Base-by-base conservation (phyloP, 495 filamentous ascomycete species). In the Xylaria flabelliformis region DNA sequence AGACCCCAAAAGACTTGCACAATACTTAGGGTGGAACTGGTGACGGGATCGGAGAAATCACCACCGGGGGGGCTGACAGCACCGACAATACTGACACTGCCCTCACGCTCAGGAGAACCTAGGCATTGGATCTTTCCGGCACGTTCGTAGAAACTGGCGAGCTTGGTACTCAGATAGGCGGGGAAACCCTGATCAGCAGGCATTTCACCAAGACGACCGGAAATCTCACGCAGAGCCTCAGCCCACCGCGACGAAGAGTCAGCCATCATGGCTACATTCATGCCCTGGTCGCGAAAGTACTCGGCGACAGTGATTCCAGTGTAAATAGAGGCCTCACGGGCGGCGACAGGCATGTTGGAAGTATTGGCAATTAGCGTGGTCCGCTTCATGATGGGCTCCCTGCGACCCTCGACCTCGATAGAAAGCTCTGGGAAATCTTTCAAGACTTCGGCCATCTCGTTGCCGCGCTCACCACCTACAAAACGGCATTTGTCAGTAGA, bases 1-100 rank as follows among this genome's bases (percentile, higher is more conserved):
- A 99, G 87, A 86, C 96, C 97, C 96, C 96, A 99, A 87, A 99
- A 98, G 71, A 99, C 96, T 77, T 99, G 96, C 77, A 98, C 97
- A 80, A 99, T 99, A 90, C 93, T 90, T 26, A 99, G 90, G 8
- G 97, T 99, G 79, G 91, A 91, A 74, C 88, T 93, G 17, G 97
- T 99, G 80, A 99, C 97, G 26, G 96, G 96, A 83, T 99, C 96
- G 58, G 96, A 97, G 89, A 98, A 99, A 86, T 99, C 96, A 88
- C 97, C 96, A 84, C 94, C 96, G 4, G 96, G 96, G 53, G 96
- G 96, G 74, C 94, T 97, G 81, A 99, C 96, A 68, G 96, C 96
- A 77, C 94, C 96, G 77, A 99, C 96, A 78, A 99, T 98, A 83
- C 93, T 97, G 84, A 98, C 93, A 87, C 93, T 95, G 65, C 96